Evolutionary conservation across 257 asterid species (phyloP).

Genomic region (Scutellaria minor): DNA sequence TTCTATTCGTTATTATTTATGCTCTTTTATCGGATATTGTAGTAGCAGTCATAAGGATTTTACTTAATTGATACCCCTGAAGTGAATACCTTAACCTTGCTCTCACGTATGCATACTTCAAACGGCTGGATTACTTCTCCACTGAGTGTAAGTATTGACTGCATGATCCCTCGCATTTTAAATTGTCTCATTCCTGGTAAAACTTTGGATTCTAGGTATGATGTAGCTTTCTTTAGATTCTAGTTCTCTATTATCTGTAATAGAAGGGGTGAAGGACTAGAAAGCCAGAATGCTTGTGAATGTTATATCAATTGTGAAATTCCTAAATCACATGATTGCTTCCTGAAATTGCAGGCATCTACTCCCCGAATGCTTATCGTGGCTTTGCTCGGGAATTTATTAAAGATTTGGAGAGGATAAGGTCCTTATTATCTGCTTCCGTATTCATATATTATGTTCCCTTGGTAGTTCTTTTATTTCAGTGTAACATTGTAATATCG

Average conservation of each 20-base stretch:
- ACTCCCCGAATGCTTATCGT: conserved; percentile 98
- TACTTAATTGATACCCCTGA: conserved; percentile 22
- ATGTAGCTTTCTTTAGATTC: conserved; percentile 3
- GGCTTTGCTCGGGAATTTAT: conserved; percentile 98
- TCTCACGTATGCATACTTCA: conserved; percentile 95
- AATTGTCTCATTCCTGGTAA: conserved; percentile 10
- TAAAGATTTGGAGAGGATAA: conserved; percentile 92
- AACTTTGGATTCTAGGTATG: not conserved
- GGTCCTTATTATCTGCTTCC: conserved; percentile 46
- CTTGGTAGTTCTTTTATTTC: not conserved
- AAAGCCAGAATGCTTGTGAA: not conserved
- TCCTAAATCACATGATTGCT: not conserved
- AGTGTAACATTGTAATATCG: not conserved
- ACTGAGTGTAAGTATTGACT: conserved; percentile 79
- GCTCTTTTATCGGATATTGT: conserved; percentile 5
- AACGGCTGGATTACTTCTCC: conserved; percentile 94
- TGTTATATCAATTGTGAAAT: conserved; percentile 1
- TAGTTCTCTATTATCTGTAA: not conserved
- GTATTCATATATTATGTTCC: not conserved
- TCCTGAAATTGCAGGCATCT: conserved; percentile 63
- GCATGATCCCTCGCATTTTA: conserved; percentile 26
- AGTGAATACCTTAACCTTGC: conserved; percentile 60
- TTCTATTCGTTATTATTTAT: conserved; percentile 1
- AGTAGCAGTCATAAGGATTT: not conserved
- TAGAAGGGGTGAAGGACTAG: not conserved